A percentile compares a stretch with the other conserved stretches of the same genome.
Conservation (phyloP, 805 yeast species). For the Komagataella populi region DNA sequence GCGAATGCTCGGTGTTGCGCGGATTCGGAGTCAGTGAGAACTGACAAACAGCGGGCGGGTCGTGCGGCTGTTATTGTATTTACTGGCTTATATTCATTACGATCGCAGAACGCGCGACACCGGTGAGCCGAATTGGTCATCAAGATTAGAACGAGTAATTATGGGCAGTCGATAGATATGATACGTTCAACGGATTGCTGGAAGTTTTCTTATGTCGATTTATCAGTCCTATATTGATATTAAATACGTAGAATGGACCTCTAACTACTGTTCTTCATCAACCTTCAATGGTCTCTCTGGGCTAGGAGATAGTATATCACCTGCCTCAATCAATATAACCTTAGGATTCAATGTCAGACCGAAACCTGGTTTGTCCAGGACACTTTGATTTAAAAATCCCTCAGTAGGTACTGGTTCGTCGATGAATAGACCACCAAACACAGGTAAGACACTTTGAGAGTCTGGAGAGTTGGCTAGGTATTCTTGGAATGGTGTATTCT, state of each 20-base stretch:
- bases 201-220: background rate
- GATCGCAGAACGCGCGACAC: background rate
- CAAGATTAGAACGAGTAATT: background rate
- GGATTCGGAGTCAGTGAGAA: background rate
- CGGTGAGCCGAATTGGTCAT: background rate
- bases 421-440: slow-evolving; percentile 29
- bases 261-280: background rate
- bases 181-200: background rate
- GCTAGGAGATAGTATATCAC: slow-evolving; percentile 21
- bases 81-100: background rate
- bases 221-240: background rate
- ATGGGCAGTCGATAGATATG: background rate
- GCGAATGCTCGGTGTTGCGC: background rate
- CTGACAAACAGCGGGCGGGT: background rate
- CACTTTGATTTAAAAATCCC: slow-evolving; percentile 25
- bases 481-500: slow-evolving; percentile 39
- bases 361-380: slow-evolving; percentile 34
- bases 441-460: slow-evolving; percentile 27
- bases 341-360: slow-evolving; percentile 32
- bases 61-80: background rate
- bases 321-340: slow-evolving; percentile 26
- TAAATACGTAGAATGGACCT: background rate
- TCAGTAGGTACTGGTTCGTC: slow-evolving; percentile 34
- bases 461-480: slow-evolving; percentile 37
- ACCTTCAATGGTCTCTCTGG: slow-evolving; percentile 22